Evolutionary conservation across 257 asterid genomes (phyloP).

Genomic region (Plantago ovata): DNA sequence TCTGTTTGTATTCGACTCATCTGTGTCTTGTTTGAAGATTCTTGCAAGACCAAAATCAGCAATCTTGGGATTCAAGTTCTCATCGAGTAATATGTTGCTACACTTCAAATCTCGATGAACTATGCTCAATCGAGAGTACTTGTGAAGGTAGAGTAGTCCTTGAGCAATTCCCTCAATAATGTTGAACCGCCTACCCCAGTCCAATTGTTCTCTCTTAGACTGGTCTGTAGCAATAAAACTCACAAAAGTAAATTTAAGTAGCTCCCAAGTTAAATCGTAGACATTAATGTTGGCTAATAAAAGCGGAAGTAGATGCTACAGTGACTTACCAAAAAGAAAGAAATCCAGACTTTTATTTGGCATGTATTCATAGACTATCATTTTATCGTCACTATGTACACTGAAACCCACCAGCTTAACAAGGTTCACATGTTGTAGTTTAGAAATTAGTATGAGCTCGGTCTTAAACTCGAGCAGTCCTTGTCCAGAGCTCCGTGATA

Average conservation of each 20-base stretch:
- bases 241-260: not conserved
- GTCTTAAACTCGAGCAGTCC: slow-evolving; percentile 60
- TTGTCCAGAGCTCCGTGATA: slow-evolving; percentile 51
- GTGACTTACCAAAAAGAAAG: slow-evolving; percentile 44
- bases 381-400: slow-evolving; percentile 48
- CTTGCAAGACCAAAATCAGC: slow-evolving; percentile 69
- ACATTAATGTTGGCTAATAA: not conserved
- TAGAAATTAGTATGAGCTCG: slow-evolving; percentile 55
- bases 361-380: slow-evolving; percentile 63
- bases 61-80: slow-evolving; percentile 60
- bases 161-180: slow-evolving; percentile 50
- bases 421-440: slow-evolving; percentile 62
- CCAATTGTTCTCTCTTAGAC: slow-evolving; percentile 23
- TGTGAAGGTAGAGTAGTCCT: slow-evolving; percentile 64
- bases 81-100: slow-evolving; percentile 50
- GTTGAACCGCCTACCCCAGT: slow-evolving; percentile 33
- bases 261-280: too few species aligned
- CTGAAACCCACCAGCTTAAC: slow-evolving; percentile 55
- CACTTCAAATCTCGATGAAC: slow-evolving; percentile 65
- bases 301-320: not conserved
- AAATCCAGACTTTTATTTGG: slow-evolving; percentile 61
- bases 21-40: slow-evolving; percentile 37
- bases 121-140: slow-evolving; percentile 50
- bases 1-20: slow-evolving; percentile 46
- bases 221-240: slow-evolving; percentile 20